These are phyloP conservation scores for Debaryomyces coudertii DNA, from an alignment of 1,139 yeast genomes.

Conservation along the genomic window DNA sequence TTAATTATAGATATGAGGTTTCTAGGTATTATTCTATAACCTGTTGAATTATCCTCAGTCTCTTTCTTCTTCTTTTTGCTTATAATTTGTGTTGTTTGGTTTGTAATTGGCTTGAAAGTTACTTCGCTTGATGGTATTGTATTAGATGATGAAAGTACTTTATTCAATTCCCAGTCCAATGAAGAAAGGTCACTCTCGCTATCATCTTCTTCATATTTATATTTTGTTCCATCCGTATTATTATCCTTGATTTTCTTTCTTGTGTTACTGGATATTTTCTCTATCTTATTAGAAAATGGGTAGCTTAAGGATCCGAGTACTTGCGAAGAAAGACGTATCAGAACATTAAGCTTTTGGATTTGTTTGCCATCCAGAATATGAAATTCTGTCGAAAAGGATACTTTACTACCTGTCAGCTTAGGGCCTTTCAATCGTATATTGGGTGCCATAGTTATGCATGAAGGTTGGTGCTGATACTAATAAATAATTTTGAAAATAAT, in stretches of 20 bases:
- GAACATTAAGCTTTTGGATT: conserved; percentile 16
- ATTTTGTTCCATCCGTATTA: neutral
- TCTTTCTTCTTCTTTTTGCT: neutral
- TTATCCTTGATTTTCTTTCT: neutral
- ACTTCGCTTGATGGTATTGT: conserved; percentile 6
- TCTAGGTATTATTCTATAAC: conserved; percentile 30
- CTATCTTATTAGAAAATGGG: neutral
- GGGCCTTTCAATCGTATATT: conserved; percentile 18
- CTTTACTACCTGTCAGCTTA: conserved; percentile 10
- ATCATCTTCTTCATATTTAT: conserved; percentile 8
- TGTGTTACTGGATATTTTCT: neutral
- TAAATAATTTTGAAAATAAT: neutral
- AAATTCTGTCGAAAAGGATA: conserved; percentile 12
- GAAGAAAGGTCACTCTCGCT: conserved; percentile 15
- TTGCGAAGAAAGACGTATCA: conserved; percentile 21
- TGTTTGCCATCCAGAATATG: conserved; percentile 10
- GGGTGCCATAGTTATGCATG: conserved; percentile 14
- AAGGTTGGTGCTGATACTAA: neutral
- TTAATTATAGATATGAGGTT: conserved; percentile 27
- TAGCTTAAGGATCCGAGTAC: conserved; percentile 9
- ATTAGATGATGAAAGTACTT: conserved; percentile 9
- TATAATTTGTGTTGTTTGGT: neutral
- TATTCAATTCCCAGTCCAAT: conserved; percentile 14
- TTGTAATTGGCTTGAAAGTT: neutral
- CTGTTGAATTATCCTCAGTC: conserved; percentile 7